Evolutionary conservation across 441 rosid genomes (phyloP).

Genomic region (Gossypium gossypioides): DNA sequence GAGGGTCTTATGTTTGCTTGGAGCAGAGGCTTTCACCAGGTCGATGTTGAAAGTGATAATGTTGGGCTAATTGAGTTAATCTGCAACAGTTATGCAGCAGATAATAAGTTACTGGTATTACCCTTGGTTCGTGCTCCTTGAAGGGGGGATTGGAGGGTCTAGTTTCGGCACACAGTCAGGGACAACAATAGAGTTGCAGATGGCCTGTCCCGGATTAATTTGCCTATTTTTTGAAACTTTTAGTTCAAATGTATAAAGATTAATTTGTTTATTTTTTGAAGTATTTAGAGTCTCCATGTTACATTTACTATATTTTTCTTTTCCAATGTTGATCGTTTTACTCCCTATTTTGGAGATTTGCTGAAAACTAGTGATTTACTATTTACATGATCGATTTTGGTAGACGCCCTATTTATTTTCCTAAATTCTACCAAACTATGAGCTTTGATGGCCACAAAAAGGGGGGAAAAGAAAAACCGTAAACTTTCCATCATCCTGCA

Average conservation of each 20-base stretch:
- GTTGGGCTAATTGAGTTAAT: not conserved
- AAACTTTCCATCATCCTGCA: not conserved
- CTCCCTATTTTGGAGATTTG: not conserved
- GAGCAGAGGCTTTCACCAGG: not conserved
- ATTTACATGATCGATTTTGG: not conserved
- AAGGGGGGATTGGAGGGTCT: not conserved
- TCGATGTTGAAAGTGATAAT: not conserved
- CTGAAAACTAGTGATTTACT: not conserved
- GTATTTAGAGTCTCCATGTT: too few relatives aligned
- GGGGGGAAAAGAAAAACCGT: not conserved
- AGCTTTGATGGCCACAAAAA: not conserved
- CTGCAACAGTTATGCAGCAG: not conserved
- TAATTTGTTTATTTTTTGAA: too few relatives aligned
- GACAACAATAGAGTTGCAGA: not conserved
- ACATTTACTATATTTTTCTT: too few relatives aligned
- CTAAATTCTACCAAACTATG: not conserved
- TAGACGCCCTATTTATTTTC: not conserved
- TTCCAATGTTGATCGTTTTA: not conserved
- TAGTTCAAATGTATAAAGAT: not conserved
- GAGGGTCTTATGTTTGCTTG: not conserved
- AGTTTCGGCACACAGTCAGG: not conserved
- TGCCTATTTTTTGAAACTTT: not conserved
- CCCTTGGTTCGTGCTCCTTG: not conserved
- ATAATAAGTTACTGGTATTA: not conserved
- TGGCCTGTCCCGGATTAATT: not conserved